A percentile compares a stretch with the other conserved stretches of the same genome.
These are phyloP conservation scores for Leptoxyphium fumago DNA, from an alignment of 2,329 filamentous ascomycete genomes.

Conservation along the genomic window DNA sequence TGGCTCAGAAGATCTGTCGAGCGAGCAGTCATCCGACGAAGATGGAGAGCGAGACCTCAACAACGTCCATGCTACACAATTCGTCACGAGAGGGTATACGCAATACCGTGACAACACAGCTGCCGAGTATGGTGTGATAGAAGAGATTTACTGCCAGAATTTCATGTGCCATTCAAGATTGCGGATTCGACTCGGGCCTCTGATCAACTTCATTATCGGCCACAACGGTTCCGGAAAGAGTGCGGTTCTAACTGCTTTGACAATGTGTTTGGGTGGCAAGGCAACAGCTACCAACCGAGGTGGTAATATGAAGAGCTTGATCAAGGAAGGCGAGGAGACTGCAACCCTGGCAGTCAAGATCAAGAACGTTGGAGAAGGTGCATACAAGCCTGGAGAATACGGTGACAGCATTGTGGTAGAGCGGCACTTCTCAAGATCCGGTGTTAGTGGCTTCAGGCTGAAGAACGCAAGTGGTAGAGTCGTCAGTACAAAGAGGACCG, in stretches of 20 bases:
- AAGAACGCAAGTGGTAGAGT: constrained; percentile 56
- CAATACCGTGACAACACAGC: constrained; percentile 46
- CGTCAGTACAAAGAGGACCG: constrained; percentile 69
- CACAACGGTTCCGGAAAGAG: constrained; percentile 98
- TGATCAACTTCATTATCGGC: constrained; percentile 96
- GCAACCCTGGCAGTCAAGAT: constrained; percentile 65
- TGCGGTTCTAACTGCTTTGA: constrained; percentile 82
- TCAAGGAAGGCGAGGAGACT: constrained; percentile 74
- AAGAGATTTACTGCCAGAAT: constrained; percentile 74
- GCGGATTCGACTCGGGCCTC: constrained; percentile 69
- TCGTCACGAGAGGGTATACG: constrained; percentile 15
- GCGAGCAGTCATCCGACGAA: constrained; percentile 5
- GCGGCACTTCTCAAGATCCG: constrained; percentile 63
- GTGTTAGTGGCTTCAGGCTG: constrained; percentile 71
- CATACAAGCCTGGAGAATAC: constrained; percentile 70
- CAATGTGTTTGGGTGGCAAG: constrained; percentile 87
- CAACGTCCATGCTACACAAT: constrained; percentile 16
- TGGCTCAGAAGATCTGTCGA: constrained; percentile 3
- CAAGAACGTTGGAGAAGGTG: constrained; percentile 76
- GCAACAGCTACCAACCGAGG: constrained; percentile 86
- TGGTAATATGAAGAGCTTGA: constrained; percentile 73
- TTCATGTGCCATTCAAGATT: constrained; percentile 92
- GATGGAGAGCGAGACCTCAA: constrained; percentile 16
- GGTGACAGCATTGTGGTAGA: constrained; percentile 82
- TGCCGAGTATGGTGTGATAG: constrained; percentile 73